Base-by-base conservation (phyloP, 2,329 filamentous ascomycete genomes). In the Dactylellina parvicollis region DNA sequence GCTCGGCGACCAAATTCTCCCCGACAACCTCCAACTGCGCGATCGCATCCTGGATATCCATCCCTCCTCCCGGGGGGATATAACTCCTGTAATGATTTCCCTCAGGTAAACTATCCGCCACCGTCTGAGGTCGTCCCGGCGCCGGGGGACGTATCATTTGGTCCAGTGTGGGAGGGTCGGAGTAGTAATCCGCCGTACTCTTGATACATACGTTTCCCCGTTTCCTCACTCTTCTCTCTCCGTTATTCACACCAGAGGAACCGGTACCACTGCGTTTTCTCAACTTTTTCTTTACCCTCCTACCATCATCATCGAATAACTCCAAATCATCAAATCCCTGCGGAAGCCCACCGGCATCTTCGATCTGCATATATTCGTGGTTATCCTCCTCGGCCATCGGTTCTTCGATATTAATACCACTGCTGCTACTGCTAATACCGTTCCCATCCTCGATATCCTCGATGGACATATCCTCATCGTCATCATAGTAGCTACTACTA, bases 141-240 rank as follows among this genome's bases (percentile, higher is more conserved):
- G n/a, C n/a, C 24, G 46, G 4, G 8, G 46, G 46, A 2, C n/a
- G 46, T 7, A 52, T 52, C 2, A 52, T 52, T 2, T 52, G 7
- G 20, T 52, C n/a, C 8, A 52, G 24, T 4, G 7, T n/a, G 4
- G 52, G 34, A 1, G 52, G 52, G 34, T 56, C 52, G n/a, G 52
- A 22, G 24, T 56, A 56, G 16, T 56, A 40, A 14, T 56, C 52
- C 22, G 16, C 22, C 12, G 52, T 40, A 7, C 18, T 10, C 28
- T 42, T 56, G 28, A 56, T 14, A 24, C 52, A 56, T 34, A 56
- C 16, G 36, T 56, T 56, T 5, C 52, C 52, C 32, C 52, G 8
- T 28, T 56, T 56, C 30, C 18, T 24, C 52, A 56, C 24, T 4
- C 14, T 49, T 2, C 7, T 49, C 8, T n/a, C n/a, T n/a, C n/a